Evolutionary conservation across 179 eudicot genomes (phyloP), one percentile per base, ranked within the genome.

Genomic region (Drosera spatulata): DNA sequence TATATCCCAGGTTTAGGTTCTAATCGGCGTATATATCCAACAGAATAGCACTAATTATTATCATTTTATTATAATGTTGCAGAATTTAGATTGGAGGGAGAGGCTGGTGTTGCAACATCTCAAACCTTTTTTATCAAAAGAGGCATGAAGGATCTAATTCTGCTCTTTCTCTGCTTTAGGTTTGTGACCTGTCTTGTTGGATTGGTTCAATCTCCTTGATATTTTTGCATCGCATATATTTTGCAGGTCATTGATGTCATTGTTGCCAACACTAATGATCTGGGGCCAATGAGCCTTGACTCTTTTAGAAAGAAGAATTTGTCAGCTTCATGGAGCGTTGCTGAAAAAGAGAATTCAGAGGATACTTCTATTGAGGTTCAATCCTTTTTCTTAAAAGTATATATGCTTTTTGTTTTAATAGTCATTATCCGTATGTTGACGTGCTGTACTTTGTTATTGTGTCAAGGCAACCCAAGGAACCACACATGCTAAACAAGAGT

Each of bases 271-370:
- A 77, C 86, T 53, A 78, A 83, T 67, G 99, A 87, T 69, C 59
- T 83, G 70, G 97, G 95, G 61, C 95, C 99, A 39, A 53, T 85
- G 62, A 85, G 81, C 73, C 85, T 90, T 65, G 96, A 85, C 67
- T 71, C 67, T 50, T 84, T 94, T 58, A 76, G 76, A 64, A 85
- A 70, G 59, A 82, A 69, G 61, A 84, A 85, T 65, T 74, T 75
- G 69, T 85, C 97, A 61, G 85, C 91, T 2, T 90, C 91, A 12
- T 94, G 96, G 99, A 90, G 77, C 67, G 61, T 77, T 69, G 79
- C 58, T 65, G 93, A 80, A 39, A 64, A 70, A 58, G 81, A 83
- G 67, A 60, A 54, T 56, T 49, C 58, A 5, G 63, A 66, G 65
- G 77, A 78, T 45, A 41, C 69, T 62, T 64, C 69, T 64, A 53